A percentile compares a stretch with the other conserved stretches of the same genome.
phyloP scores from a whole-genome alignment of 805 yeast genomes.

The Jamesozyma hellenica region DNA sequence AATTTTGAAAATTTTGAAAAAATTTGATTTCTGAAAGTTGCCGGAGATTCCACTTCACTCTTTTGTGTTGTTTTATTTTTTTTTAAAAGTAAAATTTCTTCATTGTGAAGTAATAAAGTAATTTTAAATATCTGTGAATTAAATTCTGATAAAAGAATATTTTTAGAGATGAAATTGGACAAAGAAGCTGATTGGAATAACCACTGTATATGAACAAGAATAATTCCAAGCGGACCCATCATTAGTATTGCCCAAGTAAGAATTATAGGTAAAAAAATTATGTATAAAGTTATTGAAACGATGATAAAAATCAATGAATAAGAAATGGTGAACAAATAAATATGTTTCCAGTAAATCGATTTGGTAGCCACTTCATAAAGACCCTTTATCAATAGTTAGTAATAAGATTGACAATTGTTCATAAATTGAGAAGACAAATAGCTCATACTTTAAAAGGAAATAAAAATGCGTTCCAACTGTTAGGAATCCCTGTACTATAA shows the following conservation, averaged over 20 bases:
- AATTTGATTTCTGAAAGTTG: constrained; percentile 6
- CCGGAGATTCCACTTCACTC: constrained; percentile 2
- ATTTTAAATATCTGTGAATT: constrained; percentile 9
- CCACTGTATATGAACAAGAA: constrained; percentile 26
- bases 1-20: constrained; percentile 4
- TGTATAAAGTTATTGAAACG: constrained; percentile 17
- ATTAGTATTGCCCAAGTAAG: constrained; percentile 6
- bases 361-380: constrained; percentile 16
- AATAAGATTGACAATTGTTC: background rate
- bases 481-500: too few species aligned
- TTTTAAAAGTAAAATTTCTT: too few species aligned
- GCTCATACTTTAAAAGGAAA: background rate
- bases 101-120: background rate
- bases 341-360: constrained; percentile 23
- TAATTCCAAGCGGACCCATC: constrained; percentile 27
- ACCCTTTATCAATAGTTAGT: constrained; percentile 14
- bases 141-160: constrained; percentile 18
- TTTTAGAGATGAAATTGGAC: constrained; percentile 17
- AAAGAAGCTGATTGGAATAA: constrained; percentile 22
- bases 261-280: constrained; percentile 21
- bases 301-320: constrained; percentile 16
- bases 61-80: background rate
- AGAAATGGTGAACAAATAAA: constrained; percentile 17
- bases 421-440: background rate
- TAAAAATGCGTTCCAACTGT: background rate